These are phyloP conservation scores for Tuber microsphaerosporum DNA, from an alignment of 495 filamentous ascomycete genomes.

Conservation along the genomic window DNA sequence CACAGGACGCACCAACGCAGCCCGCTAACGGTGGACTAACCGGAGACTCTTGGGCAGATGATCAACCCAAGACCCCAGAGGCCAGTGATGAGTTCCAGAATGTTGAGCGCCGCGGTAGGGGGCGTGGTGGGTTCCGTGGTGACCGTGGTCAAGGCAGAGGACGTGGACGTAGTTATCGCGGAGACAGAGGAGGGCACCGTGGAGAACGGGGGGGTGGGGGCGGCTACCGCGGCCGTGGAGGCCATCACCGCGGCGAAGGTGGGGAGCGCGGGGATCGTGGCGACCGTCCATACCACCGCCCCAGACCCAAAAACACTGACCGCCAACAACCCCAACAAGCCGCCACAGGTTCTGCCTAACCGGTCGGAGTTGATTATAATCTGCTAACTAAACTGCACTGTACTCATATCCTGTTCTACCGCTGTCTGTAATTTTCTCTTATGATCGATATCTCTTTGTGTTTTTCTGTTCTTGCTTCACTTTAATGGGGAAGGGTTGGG, in stretches of 20 bases:
- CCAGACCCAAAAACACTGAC: constrained; percentile 5
- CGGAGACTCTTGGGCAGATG: constrained; percentile 26
- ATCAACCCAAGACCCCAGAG: constrained; percentile 25
- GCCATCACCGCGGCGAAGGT: constrained; percentile 10
- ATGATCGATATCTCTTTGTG: constrained; percentile 4
- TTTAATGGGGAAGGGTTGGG: background rate
- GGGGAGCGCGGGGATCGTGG: constrained; percentile 9
- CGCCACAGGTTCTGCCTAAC: constrained; percentile 19
- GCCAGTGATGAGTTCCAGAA: constrained; percentile 30
- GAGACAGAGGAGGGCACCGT: constrained; percentile 36
- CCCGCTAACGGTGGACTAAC: constrained; percentile 10
- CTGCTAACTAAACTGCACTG: background rate
- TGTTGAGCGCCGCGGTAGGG: constrained; percentile 30
- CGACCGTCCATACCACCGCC: constrained; percentile 19
- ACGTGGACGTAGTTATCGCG: constrained; percentile 31
- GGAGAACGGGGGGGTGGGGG: constrained; percentile 25
- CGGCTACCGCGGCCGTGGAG: constrained; percentile 30
- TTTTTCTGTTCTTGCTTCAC: constrained; percentile 3
- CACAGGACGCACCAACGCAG: background rate
- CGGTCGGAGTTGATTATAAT: constrained; percentile 6
- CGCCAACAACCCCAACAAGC: constrained; percentile 23
- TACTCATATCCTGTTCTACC: constrained; percentile 5
- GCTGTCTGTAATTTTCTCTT: constrained; percentile 10
- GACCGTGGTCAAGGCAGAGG: constrained; percentile 27
- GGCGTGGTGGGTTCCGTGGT: constrained; percentile 15